Conservation (phyloP, 2,329 filamentous ascomycete species). For the Cercospora brassicicola region DNA sequence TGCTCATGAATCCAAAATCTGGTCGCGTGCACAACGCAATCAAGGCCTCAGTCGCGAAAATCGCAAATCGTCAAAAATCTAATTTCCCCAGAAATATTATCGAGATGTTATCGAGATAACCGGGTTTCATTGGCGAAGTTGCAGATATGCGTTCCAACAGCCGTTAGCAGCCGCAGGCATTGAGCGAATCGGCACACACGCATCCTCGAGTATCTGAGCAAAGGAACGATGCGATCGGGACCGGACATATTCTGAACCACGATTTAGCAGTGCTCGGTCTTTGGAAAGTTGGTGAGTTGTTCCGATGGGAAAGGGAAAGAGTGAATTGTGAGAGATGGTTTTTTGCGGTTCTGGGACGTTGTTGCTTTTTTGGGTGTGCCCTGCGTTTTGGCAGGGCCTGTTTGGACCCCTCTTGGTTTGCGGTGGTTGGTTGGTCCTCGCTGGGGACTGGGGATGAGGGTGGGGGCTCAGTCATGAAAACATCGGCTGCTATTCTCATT, state of each 20-base stretch:
- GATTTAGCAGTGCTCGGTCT: neutral
- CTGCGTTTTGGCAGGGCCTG: neutral
- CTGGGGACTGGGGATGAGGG: neutral
- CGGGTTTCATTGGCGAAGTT: constrained; percentile 7
- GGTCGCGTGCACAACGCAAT: neutral
- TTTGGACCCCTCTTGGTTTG: neutral
- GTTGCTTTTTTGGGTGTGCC: neutral
- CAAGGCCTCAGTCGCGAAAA: neutral
- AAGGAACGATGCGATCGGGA: neutral
- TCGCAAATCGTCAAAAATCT: neutral
- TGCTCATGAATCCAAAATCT: neutral
- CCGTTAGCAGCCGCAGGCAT: constrained; percentile 34
- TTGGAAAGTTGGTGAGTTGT: neutral
- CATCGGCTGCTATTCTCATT: neutral
- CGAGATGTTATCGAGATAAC: neutral
- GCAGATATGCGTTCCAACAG: constrained; percentile 21
- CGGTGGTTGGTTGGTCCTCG: neutral
- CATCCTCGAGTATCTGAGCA: constrained; percentile 1
- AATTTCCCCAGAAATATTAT: neutral
- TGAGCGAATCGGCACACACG: constrained; percentile 5
- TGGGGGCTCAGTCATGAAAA: neutral
- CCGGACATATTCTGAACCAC: neutral
- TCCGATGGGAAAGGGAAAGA: neutral
- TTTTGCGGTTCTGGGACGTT: neutral
- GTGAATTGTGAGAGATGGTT: neutral